Evolutionary conservation across 352 stramenopile species (phyloP).

Genomic region (Globisporangium echinulatum): DNA sequence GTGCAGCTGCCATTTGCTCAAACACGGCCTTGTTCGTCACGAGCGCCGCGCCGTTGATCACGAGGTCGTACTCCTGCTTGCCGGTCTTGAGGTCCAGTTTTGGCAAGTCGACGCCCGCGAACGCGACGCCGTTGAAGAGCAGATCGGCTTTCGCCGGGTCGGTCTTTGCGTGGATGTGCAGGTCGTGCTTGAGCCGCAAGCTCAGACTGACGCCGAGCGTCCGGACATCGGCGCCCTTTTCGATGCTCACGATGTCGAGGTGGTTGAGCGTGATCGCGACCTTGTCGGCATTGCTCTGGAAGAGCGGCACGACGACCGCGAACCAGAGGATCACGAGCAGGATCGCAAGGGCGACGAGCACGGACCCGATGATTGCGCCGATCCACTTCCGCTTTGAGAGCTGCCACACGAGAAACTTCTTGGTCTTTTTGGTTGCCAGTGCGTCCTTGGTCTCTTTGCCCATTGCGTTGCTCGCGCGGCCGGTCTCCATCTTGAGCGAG

Average conservation of each 20-base stretch:
- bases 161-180: constrained; percentile 30
- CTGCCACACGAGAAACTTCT: constrained; percentile 40
- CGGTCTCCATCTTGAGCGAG: constrained; percentile 21
- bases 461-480: not conserved
- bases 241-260: constrained; percentile 47
- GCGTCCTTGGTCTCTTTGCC: too few relatives aligned
- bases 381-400: constrained; percentile 51
- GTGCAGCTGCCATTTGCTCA: constrained; percentile 24
- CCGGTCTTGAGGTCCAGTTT: constrained; percentile 40
- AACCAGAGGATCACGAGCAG: constrained; percentile 61
- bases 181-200: constrained; percentile 42
- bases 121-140: constrained; percentile 31
- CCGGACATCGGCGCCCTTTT: constrained; percentile 18
- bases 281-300: constrained; percentile 55
- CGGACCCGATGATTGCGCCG: constrained; percentile 25
- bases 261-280: constrained; percentile 57
- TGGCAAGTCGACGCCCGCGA: constrained; percentile 42
- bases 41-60: constrained; percentile 23
- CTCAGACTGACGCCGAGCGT: constrained; percentile 44
- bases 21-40: constrained; percentile 43
- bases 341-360: constrained; percentile 34
- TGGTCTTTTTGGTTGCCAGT: too few relatives aligned
- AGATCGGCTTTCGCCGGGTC: constrained; percentile 40
- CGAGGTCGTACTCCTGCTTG: constrained; percentile 50
- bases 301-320: constrained; percentile 43